Conservation (phyloP, 495 filamentous ascomycete genomes). For the Cercophora samala region DNA sequence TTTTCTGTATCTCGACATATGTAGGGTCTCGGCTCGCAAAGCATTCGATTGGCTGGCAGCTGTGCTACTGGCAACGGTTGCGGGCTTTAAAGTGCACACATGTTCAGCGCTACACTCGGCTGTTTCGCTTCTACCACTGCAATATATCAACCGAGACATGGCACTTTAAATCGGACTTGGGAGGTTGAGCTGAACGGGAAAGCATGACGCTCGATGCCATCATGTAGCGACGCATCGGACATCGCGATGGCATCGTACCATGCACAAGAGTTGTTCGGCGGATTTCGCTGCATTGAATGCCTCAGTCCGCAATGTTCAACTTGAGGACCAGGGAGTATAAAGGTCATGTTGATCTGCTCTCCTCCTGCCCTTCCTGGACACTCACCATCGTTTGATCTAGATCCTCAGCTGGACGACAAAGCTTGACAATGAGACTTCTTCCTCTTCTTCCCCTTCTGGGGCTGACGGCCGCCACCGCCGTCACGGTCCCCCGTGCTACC, state of each 20-base stretch:
- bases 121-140: neutral
- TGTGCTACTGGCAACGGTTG: neutral
- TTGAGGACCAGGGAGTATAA: neutral
- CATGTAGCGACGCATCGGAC: neutral
- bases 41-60: neutral
- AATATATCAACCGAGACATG: neutral
- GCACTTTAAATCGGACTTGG: neutral
- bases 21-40: conserved; percentile 19
- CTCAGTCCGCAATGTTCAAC: neutral
- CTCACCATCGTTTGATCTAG: neutral
- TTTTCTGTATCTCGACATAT: conserved; percentile 34
- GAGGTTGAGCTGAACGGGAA: neutral
- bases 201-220: neutral
- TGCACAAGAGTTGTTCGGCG: neutral
- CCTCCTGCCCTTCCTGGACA: neutral
- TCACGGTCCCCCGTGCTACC: neutral
- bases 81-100: neutral
- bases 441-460: conserved; percentile 3
- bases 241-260: neutral
- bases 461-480: neutral
- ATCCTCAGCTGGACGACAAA: neutral
- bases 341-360: neutral
- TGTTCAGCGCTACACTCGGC: conserved; percentile 3
- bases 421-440: conserved; percentile 1
- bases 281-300: neutral